Evolutionary conservation across 495 filamentous ascomycete genomes (phyloP).

Genomic region (Amphirosellinia nigrospora): DNA sequence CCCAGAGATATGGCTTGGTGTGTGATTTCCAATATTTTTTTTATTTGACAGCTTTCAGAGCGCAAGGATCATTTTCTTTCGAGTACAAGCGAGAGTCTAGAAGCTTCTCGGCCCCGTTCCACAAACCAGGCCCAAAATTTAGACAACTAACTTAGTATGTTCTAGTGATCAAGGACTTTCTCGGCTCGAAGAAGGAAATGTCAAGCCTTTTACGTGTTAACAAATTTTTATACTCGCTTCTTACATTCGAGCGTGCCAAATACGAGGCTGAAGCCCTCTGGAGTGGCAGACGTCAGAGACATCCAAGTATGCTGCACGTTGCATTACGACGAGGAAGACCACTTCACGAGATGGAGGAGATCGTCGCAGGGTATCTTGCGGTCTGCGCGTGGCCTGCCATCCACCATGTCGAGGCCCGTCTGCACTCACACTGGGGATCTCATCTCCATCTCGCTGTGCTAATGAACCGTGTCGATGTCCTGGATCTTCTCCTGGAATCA

Average conservation of each 20-base stretch:
- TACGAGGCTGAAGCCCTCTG: neutral
- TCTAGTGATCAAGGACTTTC: neutral
- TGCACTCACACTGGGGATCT: neutral
- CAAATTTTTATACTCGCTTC: neutral
- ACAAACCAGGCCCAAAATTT: neutral
- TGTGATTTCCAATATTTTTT: neutral
- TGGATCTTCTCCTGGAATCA: neutral
- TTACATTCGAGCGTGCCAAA: neutral
- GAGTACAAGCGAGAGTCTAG: neutral
- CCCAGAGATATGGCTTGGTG: neutral
- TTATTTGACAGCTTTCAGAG: neutral
- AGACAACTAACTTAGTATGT: neutral
- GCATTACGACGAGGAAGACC: neutral
- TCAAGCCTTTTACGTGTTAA: neutral
- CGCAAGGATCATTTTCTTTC: neutral
- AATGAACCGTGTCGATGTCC: neutral
- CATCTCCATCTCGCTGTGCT: neutral
- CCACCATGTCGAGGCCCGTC: neutral
- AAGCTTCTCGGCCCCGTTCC: neutral
- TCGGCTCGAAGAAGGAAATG: neutral
- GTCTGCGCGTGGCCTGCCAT: neutral
- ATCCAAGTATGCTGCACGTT: neutral
- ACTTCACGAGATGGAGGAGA: neutral
- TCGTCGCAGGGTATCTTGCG: neutral
- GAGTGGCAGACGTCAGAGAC: no score